Conservation (phyloP, 169 alveolate species). For the Cryptosporidium tyzzeri region DNA sequence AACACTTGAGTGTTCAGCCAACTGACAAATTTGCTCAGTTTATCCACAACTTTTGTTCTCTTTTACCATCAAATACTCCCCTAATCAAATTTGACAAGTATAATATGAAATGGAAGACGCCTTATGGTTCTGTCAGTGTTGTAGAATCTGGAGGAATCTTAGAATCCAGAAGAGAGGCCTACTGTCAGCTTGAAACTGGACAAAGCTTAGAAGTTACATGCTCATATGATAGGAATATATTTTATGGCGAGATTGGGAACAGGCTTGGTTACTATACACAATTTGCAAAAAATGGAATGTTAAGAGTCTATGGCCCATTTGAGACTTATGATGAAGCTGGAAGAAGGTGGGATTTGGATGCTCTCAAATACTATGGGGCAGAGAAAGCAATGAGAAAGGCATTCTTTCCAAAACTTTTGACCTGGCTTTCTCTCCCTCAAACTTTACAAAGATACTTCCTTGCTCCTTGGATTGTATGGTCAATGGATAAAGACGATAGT, state of each 20-base stretch:
- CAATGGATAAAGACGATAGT: conserved; percentile 54
- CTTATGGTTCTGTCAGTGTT: conserved; percentile 61
- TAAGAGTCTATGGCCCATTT: conserved; percentile 73
- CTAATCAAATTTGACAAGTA: conserved; percentile 53
- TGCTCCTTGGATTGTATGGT: conserved; percentile 76
- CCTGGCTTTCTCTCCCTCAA: conserved; percentile 74
- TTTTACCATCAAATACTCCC: conserved; percentile 47
- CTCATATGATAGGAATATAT: conserved; percentile 56
- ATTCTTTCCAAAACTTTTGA: conserved; percentile 54
- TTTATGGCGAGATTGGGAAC: conserved; percentile 47
- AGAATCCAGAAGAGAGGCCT: conserved; percentile 63
- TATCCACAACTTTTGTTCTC: conserved; percentile 16
- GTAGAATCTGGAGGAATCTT: conserved; percentile 64
- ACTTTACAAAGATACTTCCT: conserved; percentile 59
- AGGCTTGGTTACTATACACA: conserved; percentile 69
- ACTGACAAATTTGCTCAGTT: conserved; percentile 37
- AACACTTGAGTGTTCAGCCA: conserved; percentile 14
- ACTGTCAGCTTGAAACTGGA: conserved; percentile 9
- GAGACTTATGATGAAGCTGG: conserved; percentile 75
- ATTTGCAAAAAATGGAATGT: conserved; percentile 54
- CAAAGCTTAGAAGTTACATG: conserved; percentile 19
- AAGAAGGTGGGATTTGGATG: conserved; percentile 74
- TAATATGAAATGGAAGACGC: conserved; percentile 70
- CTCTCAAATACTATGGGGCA: conserved; percentile 71
- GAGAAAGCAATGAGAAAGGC: conserved; percentile 70